A percentile compares a stretch with the other conserved stretches of the same genome.
These are phyloP conservation scores for Neonectria neomacrospora DNA, from an alignment of 2,329 filamentous ascomycete species.

Conservation along the genomic window DNA sequence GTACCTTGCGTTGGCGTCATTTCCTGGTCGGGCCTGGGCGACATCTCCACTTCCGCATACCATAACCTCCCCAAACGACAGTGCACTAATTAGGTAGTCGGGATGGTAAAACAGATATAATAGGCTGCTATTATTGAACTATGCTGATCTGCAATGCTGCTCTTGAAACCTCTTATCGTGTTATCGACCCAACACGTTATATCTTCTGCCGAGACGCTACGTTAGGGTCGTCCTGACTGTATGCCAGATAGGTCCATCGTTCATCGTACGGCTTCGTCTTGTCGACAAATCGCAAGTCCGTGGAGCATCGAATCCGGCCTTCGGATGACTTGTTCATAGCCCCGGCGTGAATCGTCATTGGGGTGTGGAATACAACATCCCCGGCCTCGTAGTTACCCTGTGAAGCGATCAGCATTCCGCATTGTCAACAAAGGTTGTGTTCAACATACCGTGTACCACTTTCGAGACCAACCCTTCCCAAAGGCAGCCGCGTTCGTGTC, in stretches of 20 bases:
- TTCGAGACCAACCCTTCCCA: constrained; percentile 11
- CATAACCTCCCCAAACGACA: neutral
- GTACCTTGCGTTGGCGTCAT: neutral
- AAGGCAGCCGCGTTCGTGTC: constrained; percentile 20
- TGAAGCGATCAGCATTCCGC: neutral
- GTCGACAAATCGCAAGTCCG: constrained; percentile 11
- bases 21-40: neutral
- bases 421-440: neutral
- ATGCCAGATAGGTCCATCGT: constrained; percentile 1
- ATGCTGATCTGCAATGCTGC: neutral
- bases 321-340: constrained; percentile 8
- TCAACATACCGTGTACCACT: constrained; percentile 11
- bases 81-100: neutral
- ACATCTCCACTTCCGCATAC: neutral
- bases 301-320: constrained; percentile 2
- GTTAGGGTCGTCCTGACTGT: neutral
- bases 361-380: constrained; percentile 15
- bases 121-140: neutral
- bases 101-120: neutral
- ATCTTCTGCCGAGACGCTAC: constrained; percentile 6
- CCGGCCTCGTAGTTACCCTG: constrained; percentile 16
- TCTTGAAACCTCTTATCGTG: neutral
- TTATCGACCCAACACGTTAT: neutral
- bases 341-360: constrained; percentile 1
- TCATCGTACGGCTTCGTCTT: constrained; percentile 8